A percentile compares a stretch with the other conserved stretches of the same genome.
These are phyloP conservation scores for Salix caprea DNA, from an alignment of 345 rosid genomes.

Conservation along the genomic window DNA sequence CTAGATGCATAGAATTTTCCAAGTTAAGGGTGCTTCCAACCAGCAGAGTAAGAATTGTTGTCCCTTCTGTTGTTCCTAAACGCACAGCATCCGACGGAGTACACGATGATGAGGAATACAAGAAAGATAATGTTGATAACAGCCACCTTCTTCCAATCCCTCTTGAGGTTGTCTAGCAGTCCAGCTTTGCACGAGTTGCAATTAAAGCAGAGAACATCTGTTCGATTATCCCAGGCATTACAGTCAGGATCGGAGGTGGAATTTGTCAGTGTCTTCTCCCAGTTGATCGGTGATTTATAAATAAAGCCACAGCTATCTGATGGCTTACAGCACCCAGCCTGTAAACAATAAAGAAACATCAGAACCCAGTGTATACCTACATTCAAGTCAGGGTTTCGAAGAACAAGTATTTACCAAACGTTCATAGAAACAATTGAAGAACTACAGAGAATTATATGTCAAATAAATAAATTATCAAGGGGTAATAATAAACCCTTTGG, in stretches of 20 bases:
- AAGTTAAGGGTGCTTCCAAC: conserved; percentile 21
- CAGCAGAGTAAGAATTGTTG: conserved; percentile 15
- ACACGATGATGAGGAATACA: conserved; percentile 58
- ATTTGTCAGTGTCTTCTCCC: conserved; percentile 33
- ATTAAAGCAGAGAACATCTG: conserved; percentile 49
- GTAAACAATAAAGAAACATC: conserved; percentile 13
- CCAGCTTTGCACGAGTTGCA: conserved; percentile 93
- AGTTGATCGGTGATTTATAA: conserved; percentile 51
- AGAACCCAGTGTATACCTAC: not conserved
- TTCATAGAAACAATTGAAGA: not conserved
- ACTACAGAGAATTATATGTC: not conserved
- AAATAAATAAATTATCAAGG: not conserved
- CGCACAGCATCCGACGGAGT: conserved; percentile 79
- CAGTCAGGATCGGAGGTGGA: conserved; percentile 54
- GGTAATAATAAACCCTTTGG: not conserved
- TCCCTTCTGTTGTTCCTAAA: conserved; percentile 73
- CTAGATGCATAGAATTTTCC: not conserved
- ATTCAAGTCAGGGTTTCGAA: not conserved
- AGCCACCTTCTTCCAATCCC: conserved; percentile 75
- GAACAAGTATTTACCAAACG: not conserved
- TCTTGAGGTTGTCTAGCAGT: conserved; percentile 61
- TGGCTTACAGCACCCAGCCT: conserved; percentile 97
- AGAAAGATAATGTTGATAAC: conserved; percentile 61
- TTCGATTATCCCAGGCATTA: conserved; percentile 38
- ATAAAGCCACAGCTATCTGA: conserved; percentile 60